A percentile compares a stretch with the other conserved stretches of the same genome.
Conservation (phyloP, 2,329 filamentous ascomycete genomes). For the Scleromitrula shiraiana region DNA sequence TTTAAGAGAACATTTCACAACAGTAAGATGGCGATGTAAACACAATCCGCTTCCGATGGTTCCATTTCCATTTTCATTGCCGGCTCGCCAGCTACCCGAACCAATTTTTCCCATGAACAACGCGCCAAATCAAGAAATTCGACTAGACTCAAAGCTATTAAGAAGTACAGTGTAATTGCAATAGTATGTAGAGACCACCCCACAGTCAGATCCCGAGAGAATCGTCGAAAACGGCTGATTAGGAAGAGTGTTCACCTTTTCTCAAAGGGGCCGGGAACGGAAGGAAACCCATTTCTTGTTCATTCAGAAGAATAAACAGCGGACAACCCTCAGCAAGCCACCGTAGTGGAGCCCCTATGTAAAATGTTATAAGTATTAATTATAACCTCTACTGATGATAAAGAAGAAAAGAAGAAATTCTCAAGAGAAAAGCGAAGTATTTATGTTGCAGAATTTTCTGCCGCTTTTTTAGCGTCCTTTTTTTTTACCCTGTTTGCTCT, state of each 20-base stretch:
- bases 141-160: no score
- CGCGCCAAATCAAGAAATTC: no score
- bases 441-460: constrained; percentile 7
- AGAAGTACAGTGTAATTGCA: no score
- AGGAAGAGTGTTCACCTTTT: constrained; percentile 35
- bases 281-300: constrained; percentile 30
- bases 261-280: constrained; percentile 37
- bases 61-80: no score
- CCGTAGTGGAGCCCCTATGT: constrained; percentile 33
- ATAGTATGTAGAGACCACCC: constrained; percentile 34
- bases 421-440: constrained; percentile 6
- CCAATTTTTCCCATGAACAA: no score
- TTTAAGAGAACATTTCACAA: no score
- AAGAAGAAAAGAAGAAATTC: constrained; percentile 19
- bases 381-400: constrained; percentile 32
- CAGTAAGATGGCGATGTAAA: no score
- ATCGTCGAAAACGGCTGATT: constrained; percentile 33
- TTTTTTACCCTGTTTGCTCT: not conserved
- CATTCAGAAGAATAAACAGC: constrained; percentile 14
- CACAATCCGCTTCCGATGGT: no score
- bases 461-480: constrained; percentile 8
- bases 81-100: no score
- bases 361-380: constrained; percentile 32
- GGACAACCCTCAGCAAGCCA: constrained; percentile 35
- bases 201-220: constrained; percentile 35